Conservation (phyloP, 768 basidiomycete species). For the Suillus subaureus region DNA sequence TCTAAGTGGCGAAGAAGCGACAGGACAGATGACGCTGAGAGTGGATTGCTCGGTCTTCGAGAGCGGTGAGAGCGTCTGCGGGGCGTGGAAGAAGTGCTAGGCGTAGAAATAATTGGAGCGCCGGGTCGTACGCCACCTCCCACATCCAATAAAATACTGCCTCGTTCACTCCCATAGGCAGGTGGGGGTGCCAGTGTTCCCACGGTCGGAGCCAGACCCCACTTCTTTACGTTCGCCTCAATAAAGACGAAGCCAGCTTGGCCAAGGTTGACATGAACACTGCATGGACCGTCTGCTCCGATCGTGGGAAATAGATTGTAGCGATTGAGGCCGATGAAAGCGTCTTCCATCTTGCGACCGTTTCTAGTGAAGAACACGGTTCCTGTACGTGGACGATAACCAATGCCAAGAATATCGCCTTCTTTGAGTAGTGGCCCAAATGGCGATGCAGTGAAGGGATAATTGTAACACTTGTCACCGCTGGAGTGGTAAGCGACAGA, state of each 20-base stretch:
- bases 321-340: constrained; percentile 84
- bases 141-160: constrained; percentile 92
- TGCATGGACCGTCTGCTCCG: constrained; percentile 95
- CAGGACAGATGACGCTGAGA: constrained; percentile 37
- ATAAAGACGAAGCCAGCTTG: constrained; percentile 99
- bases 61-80: constrained; percentile 58
- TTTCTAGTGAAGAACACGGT: constrained; percentile 99
- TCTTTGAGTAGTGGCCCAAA: constrained; percentile 88
- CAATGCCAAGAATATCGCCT: constrained; percentile 94
- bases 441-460: constrained; percentile 84
- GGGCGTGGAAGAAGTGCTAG: constrained; percentile 45
- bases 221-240: constrained; percentile 99
- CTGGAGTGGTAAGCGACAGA: constrained; percentile 96
- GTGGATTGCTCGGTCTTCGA: constrained; percentile 51
- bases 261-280: constrained; percentile 95
- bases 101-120: constrained; percentile 43
- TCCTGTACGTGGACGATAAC: constrained; percentile 93
- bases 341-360: constrained; percentile 95
- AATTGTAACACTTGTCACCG: constrained; percentile 97
- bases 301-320: constrained; percentile 98
- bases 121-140: constrained; percentile 47
- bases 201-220: constrained; percentile 96
- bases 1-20: constrained; percentile 70
- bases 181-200: constrained; percentile 98
- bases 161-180: constrained; percentile 95